Evolutionary conservation across 2,329 filamentous ascomycete genomes (phyloP).

Genomic region (Paraphoma chrysanthemicola): DNA sequence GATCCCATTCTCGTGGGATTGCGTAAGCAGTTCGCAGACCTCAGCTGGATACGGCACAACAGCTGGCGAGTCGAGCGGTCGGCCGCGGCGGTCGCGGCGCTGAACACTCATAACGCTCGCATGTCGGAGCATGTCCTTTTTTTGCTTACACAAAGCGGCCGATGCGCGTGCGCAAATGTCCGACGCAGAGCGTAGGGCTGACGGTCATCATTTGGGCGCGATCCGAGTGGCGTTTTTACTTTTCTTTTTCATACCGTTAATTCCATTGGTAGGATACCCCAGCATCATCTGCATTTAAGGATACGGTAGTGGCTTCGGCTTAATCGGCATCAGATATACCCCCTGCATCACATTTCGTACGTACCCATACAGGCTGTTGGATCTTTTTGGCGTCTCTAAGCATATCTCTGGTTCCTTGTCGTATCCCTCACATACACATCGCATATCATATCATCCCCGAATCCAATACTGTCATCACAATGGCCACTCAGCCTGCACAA

Average conservation of each 20-base stretch:
- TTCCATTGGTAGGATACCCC: slow-evolving; percentile 12
- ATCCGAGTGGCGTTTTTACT: neutral
- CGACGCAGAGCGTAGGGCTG: slow-evolving; percentile 1
- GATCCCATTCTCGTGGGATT: slow-evolving; percentile 48
- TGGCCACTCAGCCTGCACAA: neutral
- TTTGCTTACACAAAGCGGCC: neutral
- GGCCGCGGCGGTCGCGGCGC: slow-evolving; percentile 34
- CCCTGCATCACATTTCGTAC: neutral
- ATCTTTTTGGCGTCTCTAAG: neutral
- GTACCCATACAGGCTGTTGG: neutral
- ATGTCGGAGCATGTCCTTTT: neutral
- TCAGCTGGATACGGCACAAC: slow-evolving; percentile 25
- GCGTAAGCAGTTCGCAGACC: slow-evolving; percentile 43
- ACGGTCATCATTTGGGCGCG: neutral
- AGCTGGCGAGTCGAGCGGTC: slow-evolving; percentile 28
- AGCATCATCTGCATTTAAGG: neutral
- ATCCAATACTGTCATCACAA: neutral
- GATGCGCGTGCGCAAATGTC: neutral
- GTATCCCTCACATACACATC: neutral
- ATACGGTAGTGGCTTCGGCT: neutral
- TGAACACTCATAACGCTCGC: slow-evolving; percentile 12
- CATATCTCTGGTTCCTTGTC: neutral
- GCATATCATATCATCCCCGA: neutral
- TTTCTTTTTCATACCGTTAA: neutral
- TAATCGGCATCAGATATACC: neutral